Evolutionary conservation across 2,329 filamentous ascomycete genomes (phyloP), one percentile per base, ranked within the genome.

Genomic region (Aspergillus vadensis): DNA sequence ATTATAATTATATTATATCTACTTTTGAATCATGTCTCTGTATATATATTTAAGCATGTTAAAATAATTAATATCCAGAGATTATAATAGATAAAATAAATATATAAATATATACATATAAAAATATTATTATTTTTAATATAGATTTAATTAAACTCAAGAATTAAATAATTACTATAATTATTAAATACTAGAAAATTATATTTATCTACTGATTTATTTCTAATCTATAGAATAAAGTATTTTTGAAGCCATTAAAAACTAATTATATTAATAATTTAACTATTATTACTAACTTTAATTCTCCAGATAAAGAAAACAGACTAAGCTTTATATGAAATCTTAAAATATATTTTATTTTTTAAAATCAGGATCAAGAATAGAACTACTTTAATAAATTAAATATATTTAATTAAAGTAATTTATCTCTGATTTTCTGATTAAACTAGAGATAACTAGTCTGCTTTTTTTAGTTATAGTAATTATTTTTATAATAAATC

Each of bases 321-420:
- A 9, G 25, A 50, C 32, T 15, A 25, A 50, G 9, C 25, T 50
- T 50, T 50, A 50, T 50, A 50, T 2, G 32, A 32, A 2, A 32
- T n/a, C 2, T 50, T 47, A 14, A 47, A 25, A 47, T 47, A 47
- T 47, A 47, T 47, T 21, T 47, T 47, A 47, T 6, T 4, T 30
- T 50, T 30, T 14, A 50, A 50, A 15, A 32, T 27, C 17, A 50
- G 17, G n/a, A n/a, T 48, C 5, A 48, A 48, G 14, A 9, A n/a
- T 48, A 48, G 7, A 48, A 48, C 5, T 27, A 15, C 1, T 50
- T 6, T 50, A 50, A 17, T 30, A 50, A 12, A 50, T 48, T 27
- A 50, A 50, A 50, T 50, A 50, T 50, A 50, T 4, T 41, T 41
- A 41, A 41, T 41, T 41, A 41, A 19, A 41, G n/a, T 41, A 41